These are phyloP conservation scores for Debaryomyces fabryi DNA, from an alignment of 1,139 yeast species.

Conservation along the genomic window DNA sequence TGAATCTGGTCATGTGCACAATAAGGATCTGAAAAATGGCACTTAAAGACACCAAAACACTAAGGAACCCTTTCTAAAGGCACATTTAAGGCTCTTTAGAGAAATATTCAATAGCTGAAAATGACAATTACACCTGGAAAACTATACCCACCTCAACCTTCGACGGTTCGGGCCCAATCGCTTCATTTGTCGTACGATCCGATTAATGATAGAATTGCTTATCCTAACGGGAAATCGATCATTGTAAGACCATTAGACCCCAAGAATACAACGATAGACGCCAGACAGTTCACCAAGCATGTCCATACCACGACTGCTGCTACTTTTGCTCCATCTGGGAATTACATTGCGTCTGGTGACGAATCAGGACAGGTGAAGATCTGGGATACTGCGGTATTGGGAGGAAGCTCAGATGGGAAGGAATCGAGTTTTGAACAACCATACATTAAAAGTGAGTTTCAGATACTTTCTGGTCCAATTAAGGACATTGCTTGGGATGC, in stretches of 20 bases:
- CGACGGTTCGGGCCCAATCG: constrained; percentile 69
- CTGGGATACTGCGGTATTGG: constrained; percentile 63
- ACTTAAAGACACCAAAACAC: background rate
- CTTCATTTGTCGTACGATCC: constrained; percentile 77
- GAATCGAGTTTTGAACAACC: constrained; percentile 45
- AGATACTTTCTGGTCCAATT: constrained; percentile 79
- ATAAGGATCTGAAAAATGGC: background rate
- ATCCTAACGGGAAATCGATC: constrained; percentile 81
- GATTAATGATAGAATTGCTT: constrained; percentile 69
- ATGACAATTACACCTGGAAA: constrained; percentile 34
- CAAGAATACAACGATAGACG: constrained; percentile 33
- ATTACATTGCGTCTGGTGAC: constrained; percentile 90
- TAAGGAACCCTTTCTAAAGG: background rate
- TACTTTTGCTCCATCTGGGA: constrained; percentile 85
- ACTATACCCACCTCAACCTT: constrained; percentile 73
- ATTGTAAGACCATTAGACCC: constrained; percentile 66
- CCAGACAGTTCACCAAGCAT: constrained; percentile 74
- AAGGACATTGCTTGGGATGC: constrained; percentile 92
- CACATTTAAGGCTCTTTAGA: background rate
- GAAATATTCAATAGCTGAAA: background rate
- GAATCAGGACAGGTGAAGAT: constrained; percentile 82
- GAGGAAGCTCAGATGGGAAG: constrained; percentile 17
- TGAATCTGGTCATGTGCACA: constrained; percentile 2
- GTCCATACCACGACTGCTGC: constrained; percentile 76
- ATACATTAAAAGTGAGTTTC: constrained; percentile 77